These are phyloP conservation scores for Leucogyrophana mollusca DNA, from an alignment of 768 basidiomycete species.

Conservation along the genomic window DNA sequence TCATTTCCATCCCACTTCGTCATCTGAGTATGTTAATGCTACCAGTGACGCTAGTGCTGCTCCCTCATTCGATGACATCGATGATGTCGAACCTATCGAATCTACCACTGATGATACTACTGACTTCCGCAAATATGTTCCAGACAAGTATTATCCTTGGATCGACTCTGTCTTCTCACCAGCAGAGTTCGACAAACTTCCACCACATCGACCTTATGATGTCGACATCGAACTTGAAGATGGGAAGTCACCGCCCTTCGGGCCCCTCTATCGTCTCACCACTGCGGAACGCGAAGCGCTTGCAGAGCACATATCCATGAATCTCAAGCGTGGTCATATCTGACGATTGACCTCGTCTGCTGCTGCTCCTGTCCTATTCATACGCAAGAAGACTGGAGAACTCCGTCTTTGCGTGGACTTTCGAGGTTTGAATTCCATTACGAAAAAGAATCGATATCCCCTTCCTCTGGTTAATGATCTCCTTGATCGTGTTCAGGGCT, in stretches of 20 bases:
- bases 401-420: slow-evolving; percentile 34
- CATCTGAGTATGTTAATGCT: background rate
- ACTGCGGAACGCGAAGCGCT: slow-evolving; percentile 31
- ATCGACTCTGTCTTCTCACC: slow-evolving; percentile 24
- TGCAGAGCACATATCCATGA: slow-evolving; percentile 32
- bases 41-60: background rate
- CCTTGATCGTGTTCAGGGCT: slow-evolving; percentile 25
- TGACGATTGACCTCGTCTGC: slow-evolving; percentile 27
- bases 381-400: slow-evolving; percentile 25
- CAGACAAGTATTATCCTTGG: slow-evolving; percentile 27
- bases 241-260: slow-evolving; percentile 22
- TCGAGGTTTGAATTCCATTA: slow-evolving; percentile 32
- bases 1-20: background rate
- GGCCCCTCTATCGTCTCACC: slow-evolving; percentile 34
- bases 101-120: background rate
- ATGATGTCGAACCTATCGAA: background rate
- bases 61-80: background rate
- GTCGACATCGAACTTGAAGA: slow-evolving; percentile 32
- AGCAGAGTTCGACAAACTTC: slow-evolving; percentile 26
- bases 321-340: slow-evolving; percentile 22
- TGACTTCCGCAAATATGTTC: slow-evolving; percentile 15
- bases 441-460: slow-evolving; percentile 31
- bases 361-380: slow-evolving; percentile 32
- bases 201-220: slow-evolving; percentile 31
- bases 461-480: slow-evolving; percentile 32